phyloP scores from a whole-genome alignment of 768 basidiomycete species.

The Lactarius psammicola region DNA sequence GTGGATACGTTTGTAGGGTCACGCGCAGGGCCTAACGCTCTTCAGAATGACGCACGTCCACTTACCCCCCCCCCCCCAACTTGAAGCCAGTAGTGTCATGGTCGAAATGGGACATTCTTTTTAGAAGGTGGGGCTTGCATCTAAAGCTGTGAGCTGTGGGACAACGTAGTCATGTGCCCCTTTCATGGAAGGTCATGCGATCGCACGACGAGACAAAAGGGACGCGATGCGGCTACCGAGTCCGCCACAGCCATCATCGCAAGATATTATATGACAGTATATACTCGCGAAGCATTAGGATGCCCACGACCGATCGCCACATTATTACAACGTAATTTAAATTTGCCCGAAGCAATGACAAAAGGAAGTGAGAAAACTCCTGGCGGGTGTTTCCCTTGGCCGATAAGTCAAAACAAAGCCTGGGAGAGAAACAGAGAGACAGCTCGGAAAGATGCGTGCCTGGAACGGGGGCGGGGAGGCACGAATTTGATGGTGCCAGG shows the following conservation, averaged over 20 bases:
- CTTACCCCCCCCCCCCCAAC: neutral
- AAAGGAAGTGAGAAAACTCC: neutral
- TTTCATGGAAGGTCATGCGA: neutral
- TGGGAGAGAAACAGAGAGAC: neutral
- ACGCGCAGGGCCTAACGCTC: neutral
- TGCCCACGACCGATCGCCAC: neutral
- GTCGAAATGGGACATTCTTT: neutral
- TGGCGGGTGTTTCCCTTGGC: neutral
- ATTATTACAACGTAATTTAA: neutral
- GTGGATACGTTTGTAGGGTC: neutral
- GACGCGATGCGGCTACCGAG: neutral
- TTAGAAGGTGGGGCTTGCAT: neutral
- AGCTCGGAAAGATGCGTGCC: neutral
- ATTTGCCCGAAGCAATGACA: neutral
- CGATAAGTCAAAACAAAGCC: neutral
- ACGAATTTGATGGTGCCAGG: constrained; percentile 1
- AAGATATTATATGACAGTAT: neutral
- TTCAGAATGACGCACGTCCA: neutral
- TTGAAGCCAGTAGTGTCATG: neutral
- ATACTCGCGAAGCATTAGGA: neutral
- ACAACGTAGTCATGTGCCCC: neutral
- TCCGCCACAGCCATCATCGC: neutral
- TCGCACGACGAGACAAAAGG: neutral
- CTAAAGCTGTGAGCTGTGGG: neutral
- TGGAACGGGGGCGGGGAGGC: neutral